Percentiles rank a stretch among this genome's conserved stretches.
Conservation (phyloP, 306 rosid genomes). For the Psophocarpus tetragonolobus region DNA sequence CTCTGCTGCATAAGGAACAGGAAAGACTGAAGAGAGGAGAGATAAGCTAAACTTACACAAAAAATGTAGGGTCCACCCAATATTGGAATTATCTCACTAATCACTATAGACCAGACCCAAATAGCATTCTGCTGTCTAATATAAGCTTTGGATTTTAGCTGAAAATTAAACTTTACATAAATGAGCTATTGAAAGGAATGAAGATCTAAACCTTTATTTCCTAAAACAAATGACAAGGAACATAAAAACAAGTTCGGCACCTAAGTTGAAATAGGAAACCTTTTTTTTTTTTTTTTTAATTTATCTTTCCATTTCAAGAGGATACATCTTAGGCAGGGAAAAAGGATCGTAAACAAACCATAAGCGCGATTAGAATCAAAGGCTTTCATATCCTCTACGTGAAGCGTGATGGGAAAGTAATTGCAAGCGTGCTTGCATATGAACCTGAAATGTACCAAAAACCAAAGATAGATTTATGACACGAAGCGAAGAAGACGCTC, state of each 20-base stretch:
- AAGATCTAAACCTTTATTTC: slow-evolving; percentile 12
- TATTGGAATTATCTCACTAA: not conserved
- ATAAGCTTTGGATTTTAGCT: not conserved
- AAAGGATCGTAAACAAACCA: slow-evolving; percentile 46
- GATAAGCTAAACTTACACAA: not conserved
- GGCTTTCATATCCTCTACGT: slow-evolving; percentile 75
- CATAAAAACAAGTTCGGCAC: not conserved
- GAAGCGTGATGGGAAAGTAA: slow-evolving; percentile 79
- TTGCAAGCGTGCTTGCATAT: slow-evolving; percentile 67
- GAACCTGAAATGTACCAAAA: slow-evolving; percentile 50
- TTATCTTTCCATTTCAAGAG: not conserved
- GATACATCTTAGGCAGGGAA: not conserved
- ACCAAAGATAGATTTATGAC: not conserved
- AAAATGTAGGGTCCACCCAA: not conserved
- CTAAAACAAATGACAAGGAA: not conserved
- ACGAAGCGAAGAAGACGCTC: not conserved
- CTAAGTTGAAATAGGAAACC: not conserved
- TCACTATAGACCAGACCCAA: not conserved
- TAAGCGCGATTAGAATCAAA: slow-evolving; percentile 78
- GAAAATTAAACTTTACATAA: not conserved
- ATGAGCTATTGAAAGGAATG: not conserved
- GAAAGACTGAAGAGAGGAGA: not conserved
- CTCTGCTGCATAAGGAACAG: not conserved
- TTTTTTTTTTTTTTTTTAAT: not conserved
- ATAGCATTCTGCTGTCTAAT: not conserved